Evolutionary conservation across 78 protist genomes (phyloP), one percentile per base, ranked within the genome.

Genomic region (Planoprotostelium fungivorum): DNA sequence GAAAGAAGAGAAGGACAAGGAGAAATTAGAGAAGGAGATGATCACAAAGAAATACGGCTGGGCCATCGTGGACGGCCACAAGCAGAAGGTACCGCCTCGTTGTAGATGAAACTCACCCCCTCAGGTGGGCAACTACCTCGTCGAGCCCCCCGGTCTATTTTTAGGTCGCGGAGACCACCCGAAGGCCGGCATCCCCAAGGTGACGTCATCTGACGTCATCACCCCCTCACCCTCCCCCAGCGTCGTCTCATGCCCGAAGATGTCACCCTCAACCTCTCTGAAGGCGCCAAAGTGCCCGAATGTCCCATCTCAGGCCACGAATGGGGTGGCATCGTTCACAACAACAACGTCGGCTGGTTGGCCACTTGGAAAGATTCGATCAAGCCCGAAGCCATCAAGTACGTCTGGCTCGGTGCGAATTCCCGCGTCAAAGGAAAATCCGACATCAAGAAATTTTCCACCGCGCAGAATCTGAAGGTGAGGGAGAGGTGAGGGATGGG

Each of bases 131-230:
- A 98, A 98, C 92, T 98, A 91, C 85, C 36, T 87, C 29, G 92
- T 99, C n/a, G 99, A 99, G 85, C 98, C 99, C 25, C 99, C 99
- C 0, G 99, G 99, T 0, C 95, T 99, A 38, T 99, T 98, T 94
- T 96, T 97, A n/a, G 99, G 99, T 1, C 96, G 99, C 34, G 99
- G 99, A 63, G 95, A 88, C n/a, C 99, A 99, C 94, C 99, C 99
- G 16, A 95, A 93, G 89, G 90, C 91, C 86, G 99, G 99, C 38
- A 86, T 16, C 87, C 63, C 98, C 35, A 99, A 99, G 91, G 91
- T 86, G 29, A 23, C 51, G 1, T 29, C 9, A 85, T 85, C 16
- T 35, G n/a, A 35, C 87, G 36, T 36, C 87, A 5, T 36, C 16
- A 85, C 16, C 35, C 5, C 87, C 5, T 85, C 37, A 25, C 35